A percentile compares a stretch with the other conserved stretches of the same genome.
phyloP scores from a whole-genome alignment of 139 green algal genomes.

The Tetraselmis chui region DNA sequence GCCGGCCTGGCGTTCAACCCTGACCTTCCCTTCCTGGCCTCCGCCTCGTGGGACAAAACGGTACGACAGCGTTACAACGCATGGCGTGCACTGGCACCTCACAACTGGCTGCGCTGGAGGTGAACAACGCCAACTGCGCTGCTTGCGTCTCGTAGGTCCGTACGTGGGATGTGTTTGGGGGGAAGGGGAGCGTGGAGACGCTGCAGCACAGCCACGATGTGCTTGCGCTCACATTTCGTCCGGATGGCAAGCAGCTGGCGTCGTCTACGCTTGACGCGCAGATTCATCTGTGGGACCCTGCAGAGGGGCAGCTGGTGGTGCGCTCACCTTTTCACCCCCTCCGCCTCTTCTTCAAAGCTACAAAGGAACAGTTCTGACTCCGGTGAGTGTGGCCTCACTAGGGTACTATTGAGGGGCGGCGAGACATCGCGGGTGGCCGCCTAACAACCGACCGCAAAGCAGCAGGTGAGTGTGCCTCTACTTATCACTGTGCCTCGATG shows the following conservation, averaged over 20 bases:
- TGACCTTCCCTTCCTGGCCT: conserved; percentile 57
- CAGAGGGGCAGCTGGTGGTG: conserved; percentile 59
- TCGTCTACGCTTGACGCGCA: conserved; percentile 80
- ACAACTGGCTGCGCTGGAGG: not conserved
- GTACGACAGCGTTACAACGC: conserved; percentile 6
- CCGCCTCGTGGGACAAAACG: conserved; percentile 84
- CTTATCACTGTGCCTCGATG: no score
- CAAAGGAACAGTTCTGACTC: not conserved
- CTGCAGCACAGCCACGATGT: conserved; percentile 89
- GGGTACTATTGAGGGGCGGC: conserved; percentile 72
- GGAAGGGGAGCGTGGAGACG: conserved; percentile 61
- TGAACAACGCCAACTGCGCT: no score
- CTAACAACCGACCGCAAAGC: conserved; percentile 58
- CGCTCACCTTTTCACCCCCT: not conserved
- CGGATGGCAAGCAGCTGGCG: conserved; percentile 85
- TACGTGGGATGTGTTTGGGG: conserved; percentile 82
- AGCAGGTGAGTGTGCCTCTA: no score
- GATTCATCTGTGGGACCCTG: conserved; percentile 90
- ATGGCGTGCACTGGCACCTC: not conserved
- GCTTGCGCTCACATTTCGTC: conserved; percentile 76
- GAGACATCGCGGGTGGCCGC: conserved; percentile 80
- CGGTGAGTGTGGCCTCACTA: conserved; percentile 18
- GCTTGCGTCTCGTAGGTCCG: conserved; percentile 38
- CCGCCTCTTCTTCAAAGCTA: not conserved
- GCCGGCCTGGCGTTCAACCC: conserved; percentile 75